A percentile compares a stretch with the other conserved stretches of the same genome.
These are phyloP conservation scores for Porogramme epimiltina DNA, from an alignment of 1,284 basidiomycete species.

Conservation along the genomic window DNA sequence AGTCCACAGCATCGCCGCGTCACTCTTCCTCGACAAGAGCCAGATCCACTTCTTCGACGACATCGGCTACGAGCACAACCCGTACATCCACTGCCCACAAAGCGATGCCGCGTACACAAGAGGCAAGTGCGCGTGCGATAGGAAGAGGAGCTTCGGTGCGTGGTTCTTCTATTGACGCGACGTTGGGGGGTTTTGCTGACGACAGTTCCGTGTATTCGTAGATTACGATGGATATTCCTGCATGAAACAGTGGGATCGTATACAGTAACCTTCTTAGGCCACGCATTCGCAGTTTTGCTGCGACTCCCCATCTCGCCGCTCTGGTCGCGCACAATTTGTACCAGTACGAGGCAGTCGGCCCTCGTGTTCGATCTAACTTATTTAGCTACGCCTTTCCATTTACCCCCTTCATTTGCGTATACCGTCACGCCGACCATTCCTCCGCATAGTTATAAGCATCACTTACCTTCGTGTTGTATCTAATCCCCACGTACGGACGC, in stretches of 20 bases:
- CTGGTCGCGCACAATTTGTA: no score
- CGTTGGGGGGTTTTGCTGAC: background rate
- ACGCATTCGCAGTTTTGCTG: no score
- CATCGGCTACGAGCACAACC: conserved; percentile 61
- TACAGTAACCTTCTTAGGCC: background rate
- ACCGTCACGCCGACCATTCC: no score
- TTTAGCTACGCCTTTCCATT: no score
- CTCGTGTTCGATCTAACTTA: no score
- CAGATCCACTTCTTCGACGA: conserved; percentile 73
- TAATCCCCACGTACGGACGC: no score
- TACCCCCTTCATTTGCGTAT: no score
- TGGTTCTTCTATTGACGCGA: background rate
- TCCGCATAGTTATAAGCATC: no score
- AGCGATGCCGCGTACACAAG: conserved; percentile 40
- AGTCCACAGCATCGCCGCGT: conserved; percentile 74
- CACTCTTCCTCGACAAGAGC: conserved; percentile 60
- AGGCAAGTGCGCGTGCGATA: conserved; percentile 48
- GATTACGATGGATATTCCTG: conserved; percentile 56
- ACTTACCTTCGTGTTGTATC: no score
- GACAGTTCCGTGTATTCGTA: conserved; percentile 25
- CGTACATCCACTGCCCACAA: conserved; percentile 54
- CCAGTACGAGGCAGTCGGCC: no score
- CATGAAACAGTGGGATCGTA: conserved; percentile 47
- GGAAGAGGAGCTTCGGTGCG: conserved; percentile 44
- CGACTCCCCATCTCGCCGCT: no score